A percentile compares a stretch with the other conserved stretches of the same genome.
Evolutionary conservation across 2,329 filamentous ascomycete genomes (phyloP).

Genomic region (Ophiostoma australiae): DNA sequence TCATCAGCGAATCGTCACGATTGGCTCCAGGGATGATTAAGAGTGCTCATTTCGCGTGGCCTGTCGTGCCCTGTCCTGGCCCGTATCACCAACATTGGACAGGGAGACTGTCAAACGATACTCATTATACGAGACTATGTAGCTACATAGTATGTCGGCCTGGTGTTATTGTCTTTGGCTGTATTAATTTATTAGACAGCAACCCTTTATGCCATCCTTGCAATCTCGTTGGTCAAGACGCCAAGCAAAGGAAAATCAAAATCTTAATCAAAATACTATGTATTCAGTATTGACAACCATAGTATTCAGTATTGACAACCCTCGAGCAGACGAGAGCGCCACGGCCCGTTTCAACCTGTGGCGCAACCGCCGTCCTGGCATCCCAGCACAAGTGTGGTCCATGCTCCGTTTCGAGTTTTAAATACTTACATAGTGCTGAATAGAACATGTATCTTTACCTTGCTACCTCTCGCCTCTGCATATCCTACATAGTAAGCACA

Average conservation of each 20-base stretch:
- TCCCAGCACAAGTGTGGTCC: background rate
- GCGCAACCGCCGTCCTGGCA: background rate
- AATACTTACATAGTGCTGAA: no score
- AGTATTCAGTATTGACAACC: no score
- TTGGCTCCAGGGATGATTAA: slow-evolving; percentile 15
- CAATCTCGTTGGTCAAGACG: slow-evolving; percentile 16
- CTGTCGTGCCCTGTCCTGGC: background rate
- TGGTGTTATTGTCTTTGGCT: no score
- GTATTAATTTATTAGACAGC: no score
- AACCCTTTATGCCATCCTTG: slow-evolving; percentile 13
- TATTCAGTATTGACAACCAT: background rate
- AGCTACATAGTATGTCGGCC: no score
- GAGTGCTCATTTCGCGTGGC: slow-evolving; percentile 20
- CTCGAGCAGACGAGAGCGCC: no score
- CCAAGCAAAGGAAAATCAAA: background rate
- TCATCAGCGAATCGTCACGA: background rate
- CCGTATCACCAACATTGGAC: background rate
- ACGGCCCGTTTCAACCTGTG: background rate
- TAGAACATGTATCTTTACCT: background rate
- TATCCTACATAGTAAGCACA: background rate
- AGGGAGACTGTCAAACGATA: no score
- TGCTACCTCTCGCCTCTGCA: background rate
- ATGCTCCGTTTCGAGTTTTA: background rate
- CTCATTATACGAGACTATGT: no score
- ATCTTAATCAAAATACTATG: background rate